phyloP scores from a whole-genome alignment of 257 asterid species.

The Nicotiana undulata region DNA sequence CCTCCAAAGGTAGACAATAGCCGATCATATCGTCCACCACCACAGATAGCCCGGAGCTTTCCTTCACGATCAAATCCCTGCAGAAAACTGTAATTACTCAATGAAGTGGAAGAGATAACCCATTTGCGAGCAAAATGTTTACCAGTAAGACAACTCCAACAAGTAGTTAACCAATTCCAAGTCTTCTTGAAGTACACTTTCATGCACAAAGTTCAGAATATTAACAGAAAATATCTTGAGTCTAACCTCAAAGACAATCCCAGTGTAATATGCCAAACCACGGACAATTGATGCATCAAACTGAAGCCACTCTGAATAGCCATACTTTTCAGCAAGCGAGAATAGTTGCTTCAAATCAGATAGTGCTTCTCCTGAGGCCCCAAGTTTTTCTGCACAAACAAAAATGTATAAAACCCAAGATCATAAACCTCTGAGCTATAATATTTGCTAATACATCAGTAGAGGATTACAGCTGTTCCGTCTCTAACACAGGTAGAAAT shows the following conservation, averaged over 20 bases:
- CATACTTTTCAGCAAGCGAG: constrained; percentile 78
- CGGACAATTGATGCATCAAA: constrained; percentile 97
- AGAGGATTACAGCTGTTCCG: background rate
- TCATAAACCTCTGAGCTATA: background rate
- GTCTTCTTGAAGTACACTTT: background rate
- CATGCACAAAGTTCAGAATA: background rate
- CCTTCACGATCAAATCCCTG: constrained; percentile 96
- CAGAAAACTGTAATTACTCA: constrained; percentile 6
- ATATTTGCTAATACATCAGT: background rate
- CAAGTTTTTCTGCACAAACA: constrained; percentile 61
- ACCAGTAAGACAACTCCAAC: background rate
- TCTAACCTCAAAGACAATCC: constrained; percentile 88
- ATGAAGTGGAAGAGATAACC: background rate
- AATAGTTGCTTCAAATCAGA: constrained; percentile 73
- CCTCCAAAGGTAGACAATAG: constrained; percentile 90
- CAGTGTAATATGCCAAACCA: constrained; percentile 93
- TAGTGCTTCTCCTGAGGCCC: constrained; percentile 68
- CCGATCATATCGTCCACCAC: constrained; percentile 90
- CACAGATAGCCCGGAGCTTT: constrained; percentile 93
- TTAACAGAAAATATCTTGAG: background rate
- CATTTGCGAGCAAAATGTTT: background rate
- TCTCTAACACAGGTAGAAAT: background rate
- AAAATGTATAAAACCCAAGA: background rate
- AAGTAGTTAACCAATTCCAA: background rate
- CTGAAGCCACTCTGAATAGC: constrained; percentile 92